Base-by-base conservation (phyloP, 2,329 filamentous ascomycete genomes). In the Dothideomycetes sp. region DNA sequence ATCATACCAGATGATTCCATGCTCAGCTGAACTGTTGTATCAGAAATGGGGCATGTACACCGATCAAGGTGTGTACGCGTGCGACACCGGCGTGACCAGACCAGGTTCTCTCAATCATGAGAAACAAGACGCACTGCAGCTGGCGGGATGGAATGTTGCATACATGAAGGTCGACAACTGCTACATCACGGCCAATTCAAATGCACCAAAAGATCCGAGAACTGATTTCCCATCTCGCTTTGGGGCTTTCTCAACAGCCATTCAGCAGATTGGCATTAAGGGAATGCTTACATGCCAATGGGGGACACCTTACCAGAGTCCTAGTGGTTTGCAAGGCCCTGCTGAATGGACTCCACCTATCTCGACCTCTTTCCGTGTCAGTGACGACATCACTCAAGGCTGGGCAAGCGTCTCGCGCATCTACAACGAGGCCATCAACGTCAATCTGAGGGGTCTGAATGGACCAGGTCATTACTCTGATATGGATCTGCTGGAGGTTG, bases 21-120 rank as follows among this genome's bases (percentile, higher is more conserved):
- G 5, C 6, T n/a, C 18, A 2, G 8, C n/a, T 24, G 23, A 24
- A 24, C 12, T 7, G 2, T 52, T 71, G 0, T 68, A 67, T 0
- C 48, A 76, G 11, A 62, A 69, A 20, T 75, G 73, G 47, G 71
- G 71, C 1, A 56, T 76, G n/a, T 76, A 76, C 46, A 74, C 70
- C 12, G 51, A 56, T 43, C 47, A 51, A 41, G 54, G 54, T 7
- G 43, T 52, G 2, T 45, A 49, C 12, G 35, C 44, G 8, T 58
- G 55, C 37, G 52, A 54, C 29, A 49, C 45, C 13, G 44, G 46
- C 13, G 34, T 42, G 8, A 24, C 33, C 1, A 32, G 36, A n/a
- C 45, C 44, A 1, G 55, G 49, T 0, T 49, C 44, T 17, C 39
- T 57, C 18, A 45, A 44, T 8, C 47, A 49, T 28, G 54, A 56